Conservation (phyloP, 805 yeast genomes). For the Candida mattraensis region DNA sequence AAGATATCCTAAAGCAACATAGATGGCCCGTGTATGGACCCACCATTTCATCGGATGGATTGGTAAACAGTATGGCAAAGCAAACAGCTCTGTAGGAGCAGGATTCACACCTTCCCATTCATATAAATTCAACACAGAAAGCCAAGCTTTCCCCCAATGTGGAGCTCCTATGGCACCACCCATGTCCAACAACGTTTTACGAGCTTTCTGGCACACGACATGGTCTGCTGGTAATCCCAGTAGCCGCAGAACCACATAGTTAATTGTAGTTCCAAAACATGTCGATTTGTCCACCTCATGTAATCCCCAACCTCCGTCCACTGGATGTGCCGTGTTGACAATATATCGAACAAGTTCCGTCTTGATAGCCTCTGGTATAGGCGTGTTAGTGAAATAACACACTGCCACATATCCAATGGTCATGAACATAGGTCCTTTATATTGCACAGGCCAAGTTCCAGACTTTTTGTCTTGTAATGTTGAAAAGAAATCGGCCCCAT, state of each 20-base stretch:
- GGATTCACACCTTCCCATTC: constrained; percentile 98
- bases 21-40: constrained; percentile 96
- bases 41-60: constrained; percentile 98
- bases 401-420: constrained; percentile 83
- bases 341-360: constrained; percentile 80
- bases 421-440: constrained; percentile 98
- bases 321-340: constrained; percentile 92
- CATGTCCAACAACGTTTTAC: constrained; percentile 61
- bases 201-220: constrained; percentile 74
- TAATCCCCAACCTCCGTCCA: constrained; percentile 99
- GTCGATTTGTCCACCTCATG: constrained; percentile 92
- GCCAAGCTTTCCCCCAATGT: constrained; percentile 98
- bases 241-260: constrained; percentile 78
- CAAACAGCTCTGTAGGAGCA: constrained; percentile 94
- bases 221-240: constrained; percentile 76
- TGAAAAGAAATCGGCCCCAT: constrained; percentile 71
- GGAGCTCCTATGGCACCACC: constrained; percentile 94
- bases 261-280: constrained; percentile 89
- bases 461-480: constrained; percentile 68
- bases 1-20: constrained; percentile 81
- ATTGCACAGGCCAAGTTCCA: constrained; percentile 91
- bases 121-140: constrained; percentile 75
- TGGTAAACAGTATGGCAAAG: constrained; percentile 76
- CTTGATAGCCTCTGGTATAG: constrained; percentile 64
- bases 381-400: constrained; percentile 64